These are phyloP conservation scores for Mycothermus thermophilus DNA, from an alignment of 495 filamentous ascomycete species.

Conservation along the genomic window DNA sequence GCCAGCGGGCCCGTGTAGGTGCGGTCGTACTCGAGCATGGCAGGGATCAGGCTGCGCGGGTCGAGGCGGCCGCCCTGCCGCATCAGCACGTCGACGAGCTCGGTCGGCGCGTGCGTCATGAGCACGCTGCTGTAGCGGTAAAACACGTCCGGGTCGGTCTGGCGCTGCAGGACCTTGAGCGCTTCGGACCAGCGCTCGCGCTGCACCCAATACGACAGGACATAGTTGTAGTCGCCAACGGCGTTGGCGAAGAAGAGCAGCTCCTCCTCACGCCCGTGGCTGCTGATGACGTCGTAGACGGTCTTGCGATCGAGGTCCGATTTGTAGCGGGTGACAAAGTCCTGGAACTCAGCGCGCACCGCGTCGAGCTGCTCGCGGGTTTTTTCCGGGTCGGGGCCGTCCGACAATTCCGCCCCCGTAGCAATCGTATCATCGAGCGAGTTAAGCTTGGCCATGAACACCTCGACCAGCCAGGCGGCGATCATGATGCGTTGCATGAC, in stretches of 20 bases:
- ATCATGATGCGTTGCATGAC: slow-evolving; percentile 93
- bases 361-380: slow-evolving; percentile 55
- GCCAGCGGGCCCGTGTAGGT: slow-evolving; percentile 44
- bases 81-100: slow-evolving; percentile 87
- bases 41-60: slow-evolving; percentile 77
- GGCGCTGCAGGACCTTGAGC: slow-evolving; percentile 73
- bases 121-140: slow-evolving; percentile 94
- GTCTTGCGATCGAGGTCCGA: slow-evolving; percentile 79
- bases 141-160: slow-evolving; percentile 83
- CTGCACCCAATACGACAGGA: slow-evolving; percentile 93
- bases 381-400: slow-evolving; percentile 52
- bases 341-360: slow-evolving; percentile 67
- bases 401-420: slow-evolving; percentile 71
- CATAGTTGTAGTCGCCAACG: slow-evolving; percentile 83
- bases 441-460: slow-evolving; percentile 96
- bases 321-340: slow-evolving; percentile 74
- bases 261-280: slow-evolving; percentile 86
- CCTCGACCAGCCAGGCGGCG: slow-evolving; percentile 84
- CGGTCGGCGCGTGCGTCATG: slow-evolving; percentile 72
- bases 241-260: slow-evolving; percentile 78
- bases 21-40: slow-evolving; percentile 83
- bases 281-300: slow-evolving; percentile 88
- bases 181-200: slow-evolving; percentile 88
- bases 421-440: slow-evolving; percentile 86
- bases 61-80: slow-evolving; percentile 81